Evolutionary conservation across 257 asterid genomes (phyloP).

Genomic region (Linaria vulgaris): DNA sequence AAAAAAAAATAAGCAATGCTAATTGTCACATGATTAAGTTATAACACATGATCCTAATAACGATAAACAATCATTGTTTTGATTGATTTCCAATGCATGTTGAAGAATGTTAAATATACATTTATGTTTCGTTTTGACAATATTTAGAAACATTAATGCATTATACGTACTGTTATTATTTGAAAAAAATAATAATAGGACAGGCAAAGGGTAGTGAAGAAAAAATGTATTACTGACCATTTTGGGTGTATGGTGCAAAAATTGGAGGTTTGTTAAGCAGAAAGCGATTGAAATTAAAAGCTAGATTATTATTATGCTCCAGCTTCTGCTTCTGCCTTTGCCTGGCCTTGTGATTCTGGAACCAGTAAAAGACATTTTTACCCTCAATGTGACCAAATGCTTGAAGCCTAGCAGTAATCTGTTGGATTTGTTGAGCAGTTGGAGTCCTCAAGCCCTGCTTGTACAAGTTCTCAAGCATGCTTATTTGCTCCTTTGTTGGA

Average conservation of each 20-base stretch:
- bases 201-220: no score
- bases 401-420: conserved; percentile 53
- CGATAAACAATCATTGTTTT: no score
- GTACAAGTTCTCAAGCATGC: conserved; percentile 67
- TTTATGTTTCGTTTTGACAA: no score
- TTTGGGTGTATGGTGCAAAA: conserved; percentile 38
- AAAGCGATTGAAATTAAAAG: conserved; percentile 47
- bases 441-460: conserved; percentile 81
- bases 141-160: no score
- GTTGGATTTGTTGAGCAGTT: conserved; percentile 76
- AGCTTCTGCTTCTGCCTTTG: conserved; percentile 91
- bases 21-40: no score
- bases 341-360: conserved; percentile 87
- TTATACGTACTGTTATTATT: no score
- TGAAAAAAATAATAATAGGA: no score
- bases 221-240: conserved; percentile 36
- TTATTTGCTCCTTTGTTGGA: conserved; percentile 87
- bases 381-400: conserved; percentile 83
- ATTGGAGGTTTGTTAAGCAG: conserved; percentile 36
- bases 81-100: no score
- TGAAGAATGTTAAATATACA: no score
- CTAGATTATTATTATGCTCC: conserved; percentile 24
- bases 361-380: conserved; percentile 89
- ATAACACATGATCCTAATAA: no score
- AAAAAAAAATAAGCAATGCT: not conserved